Evolutionary conservation across 768 basidiomycete species (phyloP), one percentile per base, ranked within the genome.

Genomic region (Cyclocybe cylindracea): DNA sequence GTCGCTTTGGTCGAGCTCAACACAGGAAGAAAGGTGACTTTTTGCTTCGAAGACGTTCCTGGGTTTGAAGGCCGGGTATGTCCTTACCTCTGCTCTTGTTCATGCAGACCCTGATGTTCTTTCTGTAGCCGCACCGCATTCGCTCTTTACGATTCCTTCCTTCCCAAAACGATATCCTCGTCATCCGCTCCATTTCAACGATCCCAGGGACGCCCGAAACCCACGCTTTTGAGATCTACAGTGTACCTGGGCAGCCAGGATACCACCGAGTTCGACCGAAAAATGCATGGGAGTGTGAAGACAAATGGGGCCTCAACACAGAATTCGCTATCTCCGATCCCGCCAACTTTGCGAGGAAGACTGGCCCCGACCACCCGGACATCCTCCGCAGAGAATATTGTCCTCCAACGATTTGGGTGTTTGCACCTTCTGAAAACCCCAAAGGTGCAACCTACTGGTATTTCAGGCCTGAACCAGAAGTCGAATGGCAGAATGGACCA

Each of bases 71-170:
- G 56, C n/a, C 44, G 61, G 31, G 70, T 69, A 46, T 36, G 68
- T 56, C 38, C 8, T 19, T 10, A 35, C 46, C 31, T 39, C 18
- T 24, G 34, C 3, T 7, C 38, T n/a, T n/a, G 36, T 32, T 39
- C 37, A 14, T 33, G 13, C 10, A 36, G 5, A 47, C 53, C 18
- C 13, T 10, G 18, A 9, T 9, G 5, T 16, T 40, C 35, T 40
- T 42, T 44, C 58, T 18, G 18, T 47, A 82, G 82, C 65, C 67
- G 24, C 78, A 82, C 58, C 67, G 68, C 18, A 79, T 86, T 52
- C 74, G 72, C 48, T 78, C 75, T n/a, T 65, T 82, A 44, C 77
- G 81, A 31, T 71, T 78, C 19, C 61, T 84, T 34, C 82, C 83
- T 2, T 65, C 68, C 10, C 83, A 85, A 60, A 66, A 69, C 7